A percentile compares a stretch with the other conserved stretches of the same genome.
Evolutionary conservation across 1,284 basidiomycete genomes (phyloP).

Genomic region (Fomitopsis schrenkii): DNA sequence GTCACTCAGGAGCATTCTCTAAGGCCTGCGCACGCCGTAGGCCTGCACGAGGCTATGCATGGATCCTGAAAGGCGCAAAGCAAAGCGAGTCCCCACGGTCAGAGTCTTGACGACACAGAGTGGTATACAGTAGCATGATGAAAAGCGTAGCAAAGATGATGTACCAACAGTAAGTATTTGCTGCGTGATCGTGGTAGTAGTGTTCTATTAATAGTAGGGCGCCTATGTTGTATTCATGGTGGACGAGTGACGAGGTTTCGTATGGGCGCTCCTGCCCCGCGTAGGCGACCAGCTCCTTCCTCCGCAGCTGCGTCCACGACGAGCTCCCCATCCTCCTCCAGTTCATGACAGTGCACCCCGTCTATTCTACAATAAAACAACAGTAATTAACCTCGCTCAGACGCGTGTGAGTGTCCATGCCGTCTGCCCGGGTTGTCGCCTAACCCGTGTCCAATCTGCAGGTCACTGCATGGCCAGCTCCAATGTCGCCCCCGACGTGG

Average conservation of each 20-base stretch:
- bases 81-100: background rate
- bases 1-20: too few relatives aligned
- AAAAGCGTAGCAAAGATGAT: background rate
- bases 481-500: constrained; percentile 14
- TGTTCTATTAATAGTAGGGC: background rate
- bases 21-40: too few relatives aligned
- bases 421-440: background rate
- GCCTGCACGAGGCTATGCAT: too few relatives aligned
- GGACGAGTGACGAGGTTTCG: background rate
- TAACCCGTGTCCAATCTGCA: background rate
- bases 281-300: background rate
- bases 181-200: background rate
- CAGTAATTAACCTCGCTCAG: background rate
- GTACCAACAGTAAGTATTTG: too few relatives aligned
- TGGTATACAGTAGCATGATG: too few relatives aligned
- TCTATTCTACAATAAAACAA: background rate
- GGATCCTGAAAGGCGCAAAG: too few relatives aligned
- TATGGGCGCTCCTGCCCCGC: background rate
- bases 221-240: background rate
- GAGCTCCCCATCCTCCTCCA: background rate
- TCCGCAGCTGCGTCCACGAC: background rate
- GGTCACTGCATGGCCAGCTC: constrained; percentile 21
- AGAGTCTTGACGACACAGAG: background rate
- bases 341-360: background rate
- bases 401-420: background rate